Base-by-base conservation (phyloP, 176 grass and related monocot species). In the Paspalum notatum region DNA sequence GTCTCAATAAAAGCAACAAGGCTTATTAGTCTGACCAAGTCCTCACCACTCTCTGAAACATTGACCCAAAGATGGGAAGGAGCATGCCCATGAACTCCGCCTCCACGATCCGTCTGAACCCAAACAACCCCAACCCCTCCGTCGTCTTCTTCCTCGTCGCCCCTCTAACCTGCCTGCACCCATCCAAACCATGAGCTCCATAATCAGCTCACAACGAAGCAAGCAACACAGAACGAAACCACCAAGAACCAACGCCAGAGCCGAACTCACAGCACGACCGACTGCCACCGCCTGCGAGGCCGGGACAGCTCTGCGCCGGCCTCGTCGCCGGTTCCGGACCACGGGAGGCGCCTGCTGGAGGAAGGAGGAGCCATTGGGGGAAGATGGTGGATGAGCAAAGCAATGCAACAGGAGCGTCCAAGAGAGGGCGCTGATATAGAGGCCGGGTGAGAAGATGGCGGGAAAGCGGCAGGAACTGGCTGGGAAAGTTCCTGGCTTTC, bases 1-100 rank as follows among this genome's bases (percentile, higher is more conserved):
- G 48, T 48, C 12, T 71, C 8, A 41, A 50, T 10, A 65, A 65
- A 55, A 81, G 18, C 22, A 80, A 22, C n/a, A 80, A 55, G 41
- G 11, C 20, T 55, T 14, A 47, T 55, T 14, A 47, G 45, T 56
- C 9, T 38, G 66, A 78, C 56, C 40, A 71, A 78, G 25, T 53
- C 68, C 50, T 86, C n/a, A 90, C 88, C 78, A 90, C 88, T 73
- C 59, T 78, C 32, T 38, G 65, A 53, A 90, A 24, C 88, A 82
- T 90, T 20, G 75, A 72, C n/a, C 72, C 67, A 9, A 81, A 66
- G 41, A 37, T 20, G 8, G 71, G 48, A 17, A 21, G 77, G 10
- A 90, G 66, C 88, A 86, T 78, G 43, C 59, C 2, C 83, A 68
- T 82, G 59, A 90, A 78, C 51, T 90, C 83, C 5, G 55, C 78